A percentile compares a stretch with the other conserved stretches of the same genome.
phyloP scores from a whole-genome alignment of 1,139 yeast species.

The Diutina scorzettiae region DNA sequence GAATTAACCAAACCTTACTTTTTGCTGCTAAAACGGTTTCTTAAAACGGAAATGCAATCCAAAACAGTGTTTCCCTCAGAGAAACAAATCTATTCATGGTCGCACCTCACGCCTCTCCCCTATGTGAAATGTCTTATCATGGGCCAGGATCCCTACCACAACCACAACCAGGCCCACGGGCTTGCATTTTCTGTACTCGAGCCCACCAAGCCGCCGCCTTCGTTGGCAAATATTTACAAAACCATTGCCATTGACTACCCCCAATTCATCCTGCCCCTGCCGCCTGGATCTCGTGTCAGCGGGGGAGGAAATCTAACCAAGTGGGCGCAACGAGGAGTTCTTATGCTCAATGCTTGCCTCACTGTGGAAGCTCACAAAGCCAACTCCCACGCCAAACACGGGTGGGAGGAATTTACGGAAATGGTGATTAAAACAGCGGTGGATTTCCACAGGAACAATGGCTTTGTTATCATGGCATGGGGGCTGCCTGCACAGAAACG shows the following conservation, averaged over 20 bases:
- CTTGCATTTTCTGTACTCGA: slow-evolving; percentile 83
- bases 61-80: slow-evolving; percentile 66
- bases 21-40: slow-evolving; percentile 53
- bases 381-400: slow-evolving; percentile 79
- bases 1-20: slow-evolving; percentile 86
- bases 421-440: slow-evolving; percentile 43
- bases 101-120: slow-evolving; percentile 69
- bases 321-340: slow-evolving; percentile 88
- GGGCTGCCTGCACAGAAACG: slow-evolving; percentile 85
- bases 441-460: slow-evolving; percentile 25
- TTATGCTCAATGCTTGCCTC: slow-evolving; percentile 75
- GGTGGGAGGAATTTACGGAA: slow-evolving; percentile 91
- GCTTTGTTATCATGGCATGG: slow-evolving; percentile 84
- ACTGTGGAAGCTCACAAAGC: slow-evolving; percentile 94
- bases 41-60: slow-evolving; percentile 19
- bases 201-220: slow-evolving; percentile 84
- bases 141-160: slow-evolving; percentile 98
- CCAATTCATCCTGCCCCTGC: slow-evolving; percentile 46
- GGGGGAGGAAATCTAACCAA: slow-evolving; percentile 59
- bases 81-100: slow-evolving; percentile 84
- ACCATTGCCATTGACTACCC: slow-evolving; percentile 65
- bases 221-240: slow-evolving; percentile 78
- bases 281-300: slow-evolving; percentile 8
- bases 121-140: slow-evolving; percentile 66
- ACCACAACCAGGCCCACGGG: slow-evolving; percentile 90